phyloP scores from a whole-genome alignment of 2,329 filamentous ascomycete species.

The Ceratocystis huliohia region DNA sequence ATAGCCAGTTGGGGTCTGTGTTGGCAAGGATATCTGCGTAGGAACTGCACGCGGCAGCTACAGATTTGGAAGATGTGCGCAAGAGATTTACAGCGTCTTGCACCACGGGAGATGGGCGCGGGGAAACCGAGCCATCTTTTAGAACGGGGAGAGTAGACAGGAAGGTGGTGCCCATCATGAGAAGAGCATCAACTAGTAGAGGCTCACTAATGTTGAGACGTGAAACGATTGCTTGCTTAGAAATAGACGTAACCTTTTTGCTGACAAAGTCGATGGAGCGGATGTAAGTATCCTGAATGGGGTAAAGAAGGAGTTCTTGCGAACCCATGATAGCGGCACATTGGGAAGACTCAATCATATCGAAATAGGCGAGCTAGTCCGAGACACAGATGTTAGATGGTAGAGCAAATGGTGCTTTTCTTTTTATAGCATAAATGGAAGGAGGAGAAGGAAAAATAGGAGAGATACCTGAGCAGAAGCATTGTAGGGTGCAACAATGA shows the following conservation, averaged over 20 bases:
- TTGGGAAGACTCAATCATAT: conserved; percentile 52
- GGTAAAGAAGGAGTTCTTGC: conserved; percentile 74
- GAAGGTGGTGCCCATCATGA: conserved; percentile 74
- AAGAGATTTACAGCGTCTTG: conserved; percentile 69
- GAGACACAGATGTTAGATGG: neutral
- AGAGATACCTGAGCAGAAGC: conserved; percentile 66
- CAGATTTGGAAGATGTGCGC: conserved; percentile 52
- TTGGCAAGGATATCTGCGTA: conserved; percentile 67
- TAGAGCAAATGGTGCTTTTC: conserved; percentile 6
- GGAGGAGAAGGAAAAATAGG: neutral
- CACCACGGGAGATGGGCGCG: conserved; percentile 48
- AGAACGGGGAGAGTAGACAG: conserved; percentile 69
- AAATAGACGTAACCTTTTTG: conserved; percentile 48
- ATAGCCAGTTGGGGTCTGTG: conserved; percentile 62
- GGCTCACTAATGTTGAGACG: conserved; percentile 50
- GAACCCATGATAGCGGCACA: conserved; percentile 71
- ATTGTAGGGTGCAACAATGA: conserved; percentile 74
- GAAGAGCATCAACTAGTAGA: conserved; percentile 69
- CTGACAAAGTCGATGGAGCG: conserved; percentile 53
- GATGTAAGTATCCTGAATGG: conserved; percentile 64
- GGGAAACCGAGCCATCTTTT: conserved; percentile 43
- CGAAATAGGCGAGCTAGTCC: conserved; percentile 61
- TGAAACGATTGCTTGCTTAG: conserved; percentile 58
- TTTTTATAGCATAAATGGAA: conserved; percentile 23
- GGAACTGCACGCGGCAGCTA: conserved; percentile 59